Percentiles rank a stretch among this genome's conserved stretches.
These are phyloP conservation scores for Porphyrellus cyaneotinctus DNA, from an alignment of 768 basidiomycete species.

Conservation along the genomic window DNA sequence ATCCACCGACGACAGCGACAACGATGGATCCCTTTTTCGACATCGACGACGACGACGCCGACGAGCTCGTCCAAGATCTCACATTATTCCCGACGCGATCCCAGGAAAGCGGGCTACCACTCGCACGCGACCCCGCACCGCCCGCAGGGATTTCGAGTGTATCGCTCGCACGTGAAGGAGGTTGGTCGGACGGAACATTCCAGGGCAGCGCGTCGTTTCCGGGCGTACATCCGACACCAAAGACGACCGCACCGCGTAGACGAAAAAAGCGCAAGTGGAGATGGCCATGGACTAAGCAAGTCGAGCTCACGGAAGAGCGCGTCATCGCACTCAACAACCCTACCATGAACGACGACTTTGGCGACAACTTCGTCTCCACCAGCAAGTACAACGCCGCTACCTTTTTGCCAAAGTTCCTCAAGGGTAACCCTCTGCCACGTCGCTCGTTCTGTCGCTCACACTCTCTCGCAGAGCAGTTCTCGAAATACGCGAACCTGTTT, in stretches of 20 bases:
- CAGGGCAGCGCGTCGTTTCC: slow-evolving; percentile 42
- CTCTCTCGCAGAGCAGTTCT: slow-evolving; percentile 81
- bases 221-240: slow-evolving; percentile 21
- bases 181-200: slow-evolving; percentile 66
- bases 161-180: too few relatives aligned
- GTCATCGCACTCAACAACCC: slow-evolving; percentile 80
- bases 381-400: slow-evolving; percentile 90
- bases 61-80: background rate
- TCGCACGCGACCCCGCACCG: slow-evolving; percentile 55
- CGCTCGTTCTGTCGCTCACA: slow-evolving; percentile 2
- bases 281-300: slow-evolving; percentile 82
- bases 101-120: slow-evolving; percentile 50
- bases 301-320: slow-evolving; percentile 66
- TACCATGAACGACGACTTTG: slow-evolving; percentile 59
- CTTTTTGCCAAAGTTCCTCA: slow-evolving; percentile 90
- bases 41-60: slow-evolving; percentile 52
- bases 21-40: slow-evolving; percentile 78
- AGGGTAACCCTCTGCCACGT: slow-evolving; percentile 51
- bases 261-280: slow-evolving; percentile 54
- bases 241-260: slow-evolving; percentile 11
- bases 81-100: slow-evolving; percentile 34
- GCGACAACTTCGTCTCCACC: slow-evolving; percentile 84
- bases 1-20: slow-evolving; percentile 42
- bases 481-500: slow-evolving; percentile 97
- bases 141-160: too few relatives aligned